Conservation (phyloP, 768 basidiomycete species). For the Trametes maxima region DNA sequence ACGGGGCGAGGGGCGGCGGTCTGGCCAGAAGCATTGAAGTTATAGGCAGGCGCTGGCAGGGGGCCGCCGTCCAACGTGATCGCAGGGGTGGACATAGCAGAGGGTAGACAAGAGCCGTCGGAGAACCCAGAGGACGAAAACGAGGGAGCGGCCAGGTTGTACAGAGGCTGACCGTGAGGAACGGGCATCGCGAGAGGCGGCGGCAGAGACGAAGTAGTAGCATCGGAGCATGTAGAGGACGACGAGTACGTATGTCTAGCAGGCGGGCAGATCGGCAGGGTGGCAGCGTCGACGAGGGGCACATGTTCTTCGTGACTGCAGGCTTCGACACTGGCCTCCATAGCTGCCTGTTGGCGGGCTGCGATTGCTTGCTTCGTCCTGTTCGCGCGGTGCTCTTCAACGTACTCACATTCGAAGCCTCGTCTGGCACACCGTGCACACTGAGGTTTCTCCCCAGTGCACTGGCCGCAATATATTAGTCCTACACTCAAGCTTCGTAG, state of each 20-base stretch:
- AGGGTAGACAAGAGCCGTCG: not conserved
- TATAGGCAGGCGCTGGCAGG: not conserved
- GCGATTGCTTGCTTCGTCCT: constrained; percentile 8
- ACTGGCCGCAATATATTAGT: not conserved
- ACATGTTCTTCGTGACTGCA: not conserved
- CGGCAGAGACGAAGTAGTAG: constrained; percentile 9
- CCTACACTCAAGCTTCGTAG: not conserved
- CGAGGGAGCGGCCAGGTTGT: not conserved
- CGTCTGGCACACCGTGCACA: constrained; percentile 15
- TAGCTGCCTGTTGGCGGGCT: not conserved
- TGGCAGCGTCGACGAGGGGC: not conserved
- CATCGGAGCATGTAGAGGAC: constrained; percentile 5
- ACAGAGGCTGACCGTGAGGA: not conserved
- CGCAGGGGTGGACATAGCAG: constrained; percentile 1
- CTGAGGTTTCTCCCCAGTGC: constrained; percentile 14
- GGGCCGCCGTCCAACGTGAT: constrained; percentile 14
- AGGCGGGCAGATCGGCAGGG: not conserved
- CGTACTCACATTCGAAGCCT: constrained; percentile 18
- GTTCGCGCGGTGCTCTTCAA: constrained; percentile 20
- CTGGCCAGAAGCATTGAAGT: not conserved
- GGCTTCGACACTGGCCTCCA: not conserved
- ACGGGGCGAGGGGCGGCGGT: not conserved
- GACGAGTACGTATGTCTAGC: not conserved
- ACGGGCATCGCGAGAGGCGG: not conserved
- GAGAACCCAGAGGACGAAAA: not conserved